A percentile compares a stretch with the other conserved stretches of the same genome.
Evolutionary conservation across 2,329 filamentous ascomycete species (phyloP).

Genomic region (Cytospora piceicola): DNA sequence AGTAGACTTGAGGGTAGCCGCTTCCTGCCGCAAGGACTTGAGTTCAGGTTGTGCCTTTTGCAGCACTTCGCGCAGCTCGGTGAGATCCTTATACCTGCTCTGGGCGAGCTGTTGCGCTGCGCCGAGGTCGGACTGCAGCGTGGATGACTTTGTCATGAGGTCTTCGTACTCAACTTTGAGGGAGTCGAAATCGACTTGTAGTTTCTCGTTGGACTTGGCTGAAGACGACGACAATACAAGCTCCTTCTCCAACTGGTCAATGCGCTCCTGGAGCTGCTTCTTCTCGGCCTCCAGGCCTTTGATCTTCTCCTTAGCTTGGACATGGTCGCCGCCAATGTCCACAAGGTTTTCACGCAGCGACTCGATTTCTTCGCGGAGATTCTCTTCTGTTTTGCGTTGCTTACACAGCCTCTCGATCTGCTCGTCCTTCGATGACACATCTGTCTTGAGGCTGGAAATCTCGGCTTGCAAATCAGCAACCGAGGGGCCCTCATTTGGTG

Average conservation of each 20-base stretch:
- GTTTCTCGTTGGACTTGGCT: slow-evolving; percentile 52
- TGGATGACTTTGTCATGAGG: slow-evolving; percentile 69
- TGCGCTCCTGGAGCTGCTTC: slow-evolving; percentile 62
- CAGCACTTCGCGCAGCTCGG: slow-evolving; percentile 76
- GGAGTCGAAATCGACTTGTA: slow-evolving; percentile 64
- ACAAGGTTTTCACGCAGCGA: slow-evolving; percentile 79
- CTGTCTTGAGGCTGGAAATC: slow-evolving; percentile 54
- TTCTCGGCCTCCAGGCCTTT: slow-evolving; percentile 75
- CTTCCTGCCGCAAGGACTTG: slow-evolving; percentile 76
- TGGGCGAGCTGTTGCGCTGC: slow-evolving; percentile 87
- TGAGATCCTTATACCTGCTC: slow-evolving; percentile 84
- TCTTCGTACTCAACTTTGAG: slow-evolving; percentile 64
- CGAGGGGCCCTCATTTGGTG: slow-evolving; percentile 38
- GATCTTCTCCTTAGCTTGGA: slow-evolving; percentile 77
- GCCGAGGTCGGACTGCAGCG: slow-evolving; percentile 79
- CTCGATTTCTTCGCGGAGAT: slow-evolving; percentile 83
- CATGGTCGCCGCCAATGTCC: slow-evolving; percentile 79
- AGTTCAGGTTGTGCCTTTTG: slow-evolving; percentile 88
- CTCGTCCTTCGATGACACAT: slow-evolving; percentile 67
- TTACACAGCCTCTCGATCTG: slow-evolving; percentile 73
- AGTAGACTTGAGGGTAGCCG: slow-evolving; percentile 70
- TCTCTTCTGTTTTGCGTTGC: slow-evolving; percentile 75
- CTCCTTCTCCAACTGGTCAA: slow-evolving; percentile 73
- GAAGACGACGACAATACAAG: slow-evolving; percentile 48
- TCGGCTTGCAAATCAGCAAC: slow-evolving; percentile 51